Evolutionary conservation across 192 early-diverging fungal genomes (phyloP), one percentile per base, ranked within the genome.

Genomic region (Coemansia sp.): DNA sequence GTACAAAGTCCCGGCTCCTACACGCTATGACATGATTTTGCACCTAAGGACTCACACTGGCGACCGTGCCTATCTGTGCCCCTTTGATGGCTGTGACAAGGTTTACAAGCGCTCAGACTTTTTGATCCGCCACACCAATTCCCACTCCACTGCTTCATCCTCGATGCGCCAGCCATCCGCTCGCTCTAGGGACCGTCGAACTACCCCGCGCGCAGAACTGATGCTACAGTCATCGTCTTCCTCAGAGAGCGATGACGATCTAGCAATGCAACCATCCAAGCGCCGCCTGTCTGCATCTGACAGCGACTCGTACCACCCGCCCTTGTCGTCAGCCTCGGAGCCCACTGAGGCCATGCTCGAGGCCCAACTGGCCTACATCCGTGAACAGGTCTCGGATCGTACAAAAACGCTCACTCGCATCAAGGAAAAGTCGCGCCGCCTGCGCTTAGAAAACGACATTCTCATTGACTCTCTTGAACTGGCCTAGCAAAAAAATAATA

Each of bases 71-170:
- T 91, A 89, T 71, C 66, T 85, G 38, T 92, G 91, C 67, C 73
- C 69, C 22, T 83, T 86, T 2, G 83, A 85, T 31, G 89, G 84
- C 34, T 92, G 91, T 47, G 86, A 83, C 43, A 91, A 90, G 61
- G 81, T 81, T 47, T 92, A 91, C 72, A 88, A 88, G 55, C 85
- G 90, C 57, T 86, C 88, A 2, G 91, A 91, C 72, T 89, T 88
- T 36, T 71, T 92, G 9, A 70, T 81, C 12, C 85, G 85, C 18
- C 91, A 92, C 63, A 81, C 89, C 8, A 34, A 52, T 33, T 64
- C 52, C 1, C 27, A 46, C 20, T 10, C 46, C 20, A 20, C 46
- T n/a, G 18, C 46, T 20, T 49, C 20, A 13, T 7, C n/a, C 5
- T 49, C 46, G 46, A 20, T 18, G n/a, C 46, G 46, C 18, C 46